phyloP scores from a whole-genome alignment of 306 rosid species.

The Vachellia collinsii region DNA sequence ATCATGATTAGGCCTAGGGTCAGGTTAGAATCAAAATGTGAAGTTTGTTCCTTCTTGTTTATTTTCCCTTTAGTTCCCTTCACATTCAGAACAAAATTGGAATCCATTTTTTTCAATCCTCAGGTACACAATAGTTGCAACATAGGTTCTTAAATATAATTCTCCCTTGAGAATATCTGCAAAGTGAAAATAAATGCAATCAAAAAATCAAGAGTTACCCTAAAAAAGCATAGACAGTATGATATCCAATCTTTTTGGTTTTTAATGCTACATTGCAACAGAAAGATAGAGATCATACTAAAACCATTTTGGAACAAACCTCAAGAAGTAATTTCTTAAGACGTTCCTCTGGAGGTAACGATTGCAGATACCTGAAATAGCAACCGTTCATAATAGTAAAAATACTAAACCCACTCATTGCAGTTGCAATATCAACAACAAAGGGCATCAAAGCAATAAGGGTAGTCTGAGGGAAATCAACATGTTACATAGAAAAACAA shows the following conservation, averaged over 20 bases:
- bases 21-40: neutral
- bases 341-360: slow-evolving; percentile 77
- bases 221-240: slow-evolving; percentile 15
- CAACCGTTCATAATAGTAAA: slow-evolving; percentile 17
- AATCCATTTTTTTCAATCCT: neutral
- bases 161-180: slow-evolving; percentile 9
- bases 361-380: slow-evolving; percentile 66
- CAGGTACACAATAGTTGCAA: neutral
- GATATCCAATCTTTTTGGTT: slow-evolving; percentile 18
- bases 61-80: neutral
- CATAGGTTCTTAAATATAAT: neutral
- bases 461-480: slow-evolving; percentile 13
- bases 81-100: neutral
- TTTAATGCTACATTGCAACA: slow-evolving; percentile 19
- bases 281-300: slow-evolving; percentile 29
- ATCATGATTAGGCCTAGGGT: neutral
- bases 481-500: neutral
- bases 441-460: slow-evolving; percentile 20
- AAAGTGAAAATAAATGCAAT: slow-evolving; percentile 15
- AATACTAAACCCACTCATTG: slow-evolving; percentile 14
- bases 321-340: slow-evolving; percentile 66
- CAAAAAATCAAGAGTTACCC: slow-evolving; percentile 16
- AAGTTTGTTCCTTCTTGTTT: neutral
- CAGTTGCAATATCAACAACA: slow-evolving; percentile 11
- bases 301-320: slow-evolving; percentile 63